phyloP scores from a whole-genome alignment of 352 stramenopile genomes.

The Blastocystis sp. region DNA sequence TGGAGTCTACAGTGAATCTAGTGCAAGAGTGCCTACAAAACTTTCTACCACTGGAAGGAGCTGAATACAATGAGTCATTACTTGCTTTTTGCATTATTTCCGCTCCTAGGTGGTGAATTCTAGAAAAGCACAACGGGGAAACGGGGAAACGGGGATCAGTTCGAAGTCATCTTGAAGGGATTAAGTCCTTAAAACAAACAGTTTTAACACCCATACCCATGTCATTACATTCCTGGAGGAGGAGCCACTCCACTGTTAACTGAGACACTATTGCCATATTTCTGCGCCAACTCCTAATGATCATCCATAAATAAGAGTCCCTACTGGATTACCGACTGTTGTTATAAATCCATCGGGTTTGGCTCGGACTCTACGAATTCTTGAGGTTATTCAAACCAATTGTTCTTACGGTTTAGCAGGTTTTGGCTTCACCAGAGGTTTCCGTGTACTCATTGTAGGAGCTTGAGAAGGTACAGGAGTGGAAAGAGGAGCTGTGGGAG shows the following conservation, averaged over 20 bases:
- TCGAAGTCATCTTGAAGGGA: neutral
- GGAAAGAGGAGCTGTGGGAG: neutral
- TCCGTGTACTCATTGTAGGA: neutral
- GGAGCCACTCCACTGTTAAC: neutral
- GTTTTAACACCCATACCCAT: neutral
- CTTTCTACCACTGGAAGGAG: slow-evolving; percentile 8
- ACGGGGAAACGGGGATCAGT: slow-evolving; percentile 36
- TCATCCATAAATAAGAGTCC: neutral
- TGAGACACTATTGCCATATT: slow-evolving; percentile 26
- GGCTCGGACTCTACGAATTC: neutral
- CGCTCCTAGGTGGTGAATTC: neutral
- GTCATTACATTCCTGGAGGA: slow-evolving; percentile 12
- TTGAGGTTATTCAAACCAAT: neutral
- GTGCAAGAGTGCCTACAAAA: neutral
- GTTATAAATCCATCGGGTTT: slow-evolving; percentile 61
- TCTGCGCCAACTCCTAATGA: slow-evolving; percentile 14
- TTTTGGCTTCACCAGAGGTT: slow-evolving; percentile 3
- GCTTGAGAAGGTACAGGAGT: neutral
- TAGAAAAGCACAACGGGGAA: neutral
- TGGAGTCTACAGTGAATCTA: neutral
- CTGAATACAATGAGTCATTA: slow-evolving; percentile 26
- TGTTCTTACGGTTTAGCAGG: slow-evolving; percentile 27
- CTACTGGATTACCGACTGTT: slow-evolving; percentile 58
- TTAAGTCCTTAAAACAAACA: neutral
- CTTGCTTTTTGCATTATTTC: slow-evolving; percentile 3